Percentiles rank a stretch among this genome's conserved stretches.
Conservation (phyloP, 2,329 filamentous ascomycete genomes). For the Epichloe festucae region DNA sequence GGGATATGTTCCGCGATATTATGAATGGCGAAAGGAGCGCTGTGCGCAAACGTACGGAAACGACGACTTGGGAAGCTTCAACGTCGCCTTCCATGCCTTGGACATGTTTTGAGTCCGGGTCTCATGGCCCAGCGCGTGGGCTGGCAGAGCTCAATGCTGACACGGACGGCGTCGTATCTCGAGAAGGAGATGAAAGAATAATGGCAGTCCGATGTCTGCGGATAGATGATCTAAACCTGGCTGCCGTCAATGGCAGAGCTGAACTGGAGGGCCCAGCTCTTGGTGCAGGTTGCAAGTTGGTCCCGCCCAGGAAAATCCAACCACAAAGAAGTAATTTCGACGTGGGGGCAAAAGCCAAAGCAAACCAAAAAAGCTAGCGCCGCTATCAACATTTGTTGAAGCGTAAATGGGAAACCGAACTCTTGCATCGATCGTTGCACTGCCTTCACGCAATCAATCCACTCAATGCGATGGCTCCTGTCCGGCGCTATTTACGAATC, state of each 20-base stretch:
- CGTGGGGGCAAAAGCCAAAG: background rate
- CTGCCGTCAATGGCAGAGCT: too few relatives aligned
- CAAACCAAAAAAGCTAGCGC: background rate
- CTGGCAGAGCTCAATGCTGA: slow-evolving; percentile 3
- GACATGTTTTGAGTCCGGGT: slow-evolving; percentile 22
- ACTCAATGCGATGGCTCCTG: slow-evolving; percentile 56
- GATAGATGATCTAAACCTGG: too few relatives aligned
- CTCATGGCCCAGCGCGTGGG: slow-evolving; percentile 15
- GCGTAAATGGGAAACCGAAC: background rate
- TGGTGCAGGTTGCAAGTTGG: too few relatives aligned
- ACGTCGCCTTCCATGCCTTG: slow-evolving; percentile 59
- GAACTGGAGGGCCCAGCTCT: too few relatives aligned
- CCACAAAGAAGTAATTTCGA: background rate
- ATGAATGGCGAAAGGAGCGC: background rate
- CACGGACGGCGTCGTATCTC: background rate
- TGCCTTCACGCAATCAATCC: background rate
- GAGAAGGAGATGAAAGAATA: too few relatives aligned
- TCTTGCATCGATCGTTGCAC: background rate
- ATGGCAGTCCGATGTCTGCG: too few relatives aligned
- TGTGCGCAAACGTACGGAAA: slow-evolving; percentile 49
- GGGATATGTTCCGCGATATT: background rate
- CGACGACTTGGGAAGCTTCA: slow-evolving; percentile 61
- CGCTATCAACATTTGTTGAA: background rate
- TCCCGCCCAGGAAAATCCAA: background rate
- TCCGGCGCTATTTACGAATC: slow-evolving; percentile 81